phyloP scores from a whole-genome alignment of 2,329 filamentous ascomycete species.

The Paecilomyces dactylethromorphus region DNA sequence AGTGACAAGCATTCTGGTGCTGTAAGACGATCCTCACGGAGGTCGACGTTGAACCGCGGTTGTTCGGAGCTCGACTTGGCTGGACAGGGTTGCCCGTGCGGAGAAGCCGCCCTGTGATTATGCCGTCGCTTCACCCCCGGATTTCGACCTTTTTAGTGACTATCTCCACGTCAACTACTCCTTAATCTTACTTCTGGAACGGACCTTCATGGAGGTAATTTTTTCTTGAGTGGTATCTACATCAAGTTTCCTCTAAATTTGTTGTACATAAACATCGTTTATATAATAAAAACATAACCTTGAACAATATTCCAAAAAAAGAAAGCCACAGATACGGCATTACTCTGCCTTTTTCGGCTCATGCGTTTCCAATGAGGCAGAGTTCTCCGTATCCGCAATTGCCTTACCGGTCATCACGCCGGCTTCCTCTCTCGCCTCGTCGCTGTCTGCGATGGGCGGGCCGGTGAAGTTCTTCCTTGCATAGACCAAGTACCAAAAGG shows the following conservation, averaged over 20 bases:
- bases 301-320: not conserved
- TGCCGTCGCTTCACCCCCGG: not conserved
- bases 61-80: not conserved
- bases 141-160: not conserved
- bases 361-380: conserved; percentile 1
- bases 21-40: not conserved
- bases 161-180: not conserved
- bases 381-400: conserved; percentile 26
- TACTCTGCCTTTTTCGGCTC: conserved; percentile 10
- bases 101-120: not conserved
- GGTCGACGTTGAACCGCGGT: not conserved
- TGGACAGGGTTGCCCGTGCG: not conserved
- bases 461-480: conserved; percentile 60
- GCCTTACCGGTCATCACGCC: conserved; percentile 26
- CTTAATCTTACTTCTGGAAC: no score
- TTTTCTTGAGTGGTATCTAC: not conserved
- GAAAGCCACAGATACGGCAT: not conserved
- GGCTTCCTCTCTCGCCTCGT: conserved; percentile 16
- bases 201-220: no score
- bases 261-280: not conserved
- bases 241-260: not conserved
- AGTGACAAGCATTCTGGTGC: not conserved
- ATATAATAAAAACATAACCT: not conserved
- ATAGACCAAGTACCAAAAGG: conserved; percentile 58
- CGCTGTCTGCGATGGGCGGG: conserved; percentile 35